phyloP scores from a whole-genome alignment of 2,329 filamentous ascomycete genomes.

The Paraphoma sp. region DNA sequence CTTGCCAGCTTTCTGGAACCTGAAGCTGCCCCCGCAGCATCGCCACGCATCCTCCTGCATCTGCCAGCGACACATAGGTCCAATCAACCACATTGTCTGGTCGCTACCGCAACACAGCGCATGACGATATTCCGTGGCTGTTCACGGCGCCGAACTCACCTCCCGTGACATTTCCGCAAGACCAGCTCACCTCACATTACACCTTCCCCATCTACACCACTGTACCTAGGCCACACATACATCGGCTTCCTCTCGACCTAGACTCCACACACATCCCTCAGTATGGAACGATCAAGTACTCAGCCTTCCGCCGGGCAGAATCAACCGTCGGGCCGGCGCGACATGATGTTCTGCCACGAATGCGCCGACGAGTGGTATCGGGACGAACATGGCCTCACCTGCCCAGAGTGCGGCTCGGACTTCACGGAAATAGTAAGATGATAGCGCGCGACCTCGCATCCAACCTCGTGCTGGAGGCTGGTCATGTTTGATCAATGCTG shows the following conservation, averaged over 20 bases:
- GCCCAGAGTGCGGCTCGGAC: slow-evolving; percentile 79
- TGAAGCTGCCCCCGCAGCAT: not conserved
- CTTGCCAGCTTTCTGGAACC: slow-evolving; percentile 7
- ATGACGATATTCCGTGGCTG: slow-evolving; percentile 27
- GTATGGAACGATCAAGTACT: slow-evolving; percentile 31
- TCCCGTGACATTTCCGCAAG: slow-evolving; percentile 26
- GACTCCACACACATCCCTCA: slow-evolving; percentile 6
- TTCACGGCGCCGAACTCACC: slow-evolving; percentile 14
- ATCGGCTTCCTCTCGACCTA: slow-evolving; percentile 5
- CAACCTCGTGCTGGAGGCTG: slow-evolving; percentile 1
- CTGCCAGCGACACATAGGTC: slow-evolving; percentile 12
- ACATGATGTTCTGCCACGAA: slow-evolving; percentile 85
- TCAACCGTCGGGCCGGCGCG: slow-evolving; percentile 48
- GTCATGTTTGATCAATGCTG: not conserved
- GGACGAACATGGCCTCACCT: slow-evolving; percentile 71
- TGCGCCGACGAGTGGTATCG: slow-evolving; percentile 84
- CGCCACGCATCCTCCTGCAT: not conserved
- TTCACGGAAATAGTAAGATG: slow-evolving; percentile 83
- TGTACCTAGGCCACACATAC: slow-evolving; percentile 5
- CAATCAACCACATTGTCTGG: slow-evolving; percentile 19
- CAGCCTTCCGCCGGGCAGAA: slow-evolving; percentile 23
- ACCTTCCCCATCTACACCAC: slow-evolving; percentile 7
- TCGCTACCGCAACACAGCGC: slow-evolving; percentile 25
- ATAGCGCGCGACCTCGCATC: slow-evolving; percentile 10
- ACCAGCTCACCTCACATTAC: not conserved